A percentile compares a stretch with the other conserved stretches of the same genome.
Conservation (phyloP, 148 eudicot species). For the Chenopodium quinoa region DNA sequence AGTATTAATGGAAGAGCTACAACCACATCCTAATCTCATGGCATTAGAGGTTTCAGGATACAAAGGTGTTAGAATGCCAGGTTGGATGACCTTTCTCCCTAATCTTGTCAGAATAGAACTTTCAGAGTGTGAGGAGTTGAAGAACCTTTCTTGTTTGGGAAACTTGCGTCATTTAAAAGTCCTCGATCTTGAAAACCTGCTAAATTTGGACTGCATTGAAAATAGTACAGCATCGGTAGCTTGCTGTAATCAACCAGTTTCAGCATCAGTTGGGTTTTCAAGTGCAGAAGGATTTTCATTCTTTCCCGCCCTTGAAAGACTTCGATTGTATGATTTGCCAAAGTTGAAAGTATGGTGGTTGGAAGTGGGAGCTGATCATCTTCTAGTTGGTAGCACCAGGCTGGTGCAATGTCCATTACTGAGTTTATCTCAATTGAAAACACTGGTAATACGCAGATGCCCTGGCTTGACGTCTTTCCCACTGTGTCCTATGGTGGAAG, state of each 20-base stretch:
- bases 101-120: slow-evolving; percentile 5
- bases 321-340: neutral
- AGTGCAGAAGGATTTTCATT: neutral
- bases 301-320: slow-evolving; percentile 15
- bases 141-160: neutral
- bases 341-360: neutral
- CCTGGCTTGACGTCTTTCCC: neutral
- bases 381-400: neutral
- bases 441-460: neutral
- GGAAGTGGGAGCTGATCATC: neutral
- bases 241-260: neutral
- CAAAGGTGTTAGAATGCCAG: neutral
- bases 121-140: neutral
- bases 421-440: neutral
- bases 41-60: neutral
- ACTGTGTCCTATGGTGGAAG: neutral
- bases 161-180: neutral
- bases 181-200: neutral
- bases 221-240: neutral
- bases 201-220: slow-evolving; percentile 9
- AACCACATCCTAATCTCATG: neutral
- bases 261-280: neutral
- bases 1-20: neutral
- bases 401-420: too few species aligned
- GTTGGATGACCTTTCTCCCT: slow-evolving; percentile 10